Evolutionary conservation across 2,329 filamentous ascomycete genomes (phyloP), one percentile per base, ranked within the genome.

Genomic region (Daldinia eschscholtzii): DNA sequence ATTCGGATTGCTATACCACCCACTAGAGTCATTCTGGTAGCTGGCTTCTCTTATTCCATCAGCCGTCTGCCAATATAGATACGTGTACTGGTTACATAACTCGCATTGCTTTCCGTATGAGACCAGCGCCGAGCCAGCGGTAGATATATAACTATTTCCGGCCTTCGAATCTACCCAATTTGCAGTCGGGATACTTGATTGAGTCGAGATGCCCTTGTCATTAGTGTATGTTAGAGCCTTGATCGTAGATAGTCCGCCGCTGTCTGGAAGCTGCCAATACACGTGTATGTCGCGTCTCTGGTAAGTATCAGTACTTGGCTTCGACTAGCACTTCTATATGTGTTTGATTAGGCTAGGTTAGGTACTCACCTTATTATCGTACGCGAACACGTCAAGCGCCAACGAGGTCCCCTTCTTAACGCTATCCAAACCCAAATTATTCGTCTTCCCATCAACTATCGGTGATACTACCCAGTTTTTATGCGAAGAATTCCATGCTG

Each of bases 21-120:
- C 72, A 1, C n/a, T 55, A 30, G 13, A 57, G 35, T 55, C 58
- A 48, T 70, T 70, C 20, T 70, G 56, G 48, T 58, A 65, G 37
- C 48, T 66, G 10, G 72, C 72, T 35, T 62, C 66, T 30, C 67
- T 57, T n/a, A 74, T 56, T 3, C 72, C 73, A 52, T 68, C 44
- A 3, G 66, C 15, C 4, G 64, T 61, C 61, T 76, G 76, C 72
- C 66, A 74, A 66, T 72, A 75, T n/a, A 76, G 61, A 58, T 77
- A 77, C 9, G 71, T 70, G 62, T 65, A 77, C 46, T 76, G 72
- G 58, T 76, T 74, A 57, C 76, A 77, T 28, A 66, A 57, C 1
- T 67, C 61, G 67, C 76, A 77, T 50, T 75, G 72, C 57, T 75
- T 75, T 26, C 75, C 75, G 66, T 77, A 77, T 35, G 75, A 73